Percentiles rank a stretch among this genome's conserved stretches.
These are phyloP conservation scores for Dimocarpus longan DNA, from an alignment of 345 rosid species.

Conservation along the genomic window DNA sequence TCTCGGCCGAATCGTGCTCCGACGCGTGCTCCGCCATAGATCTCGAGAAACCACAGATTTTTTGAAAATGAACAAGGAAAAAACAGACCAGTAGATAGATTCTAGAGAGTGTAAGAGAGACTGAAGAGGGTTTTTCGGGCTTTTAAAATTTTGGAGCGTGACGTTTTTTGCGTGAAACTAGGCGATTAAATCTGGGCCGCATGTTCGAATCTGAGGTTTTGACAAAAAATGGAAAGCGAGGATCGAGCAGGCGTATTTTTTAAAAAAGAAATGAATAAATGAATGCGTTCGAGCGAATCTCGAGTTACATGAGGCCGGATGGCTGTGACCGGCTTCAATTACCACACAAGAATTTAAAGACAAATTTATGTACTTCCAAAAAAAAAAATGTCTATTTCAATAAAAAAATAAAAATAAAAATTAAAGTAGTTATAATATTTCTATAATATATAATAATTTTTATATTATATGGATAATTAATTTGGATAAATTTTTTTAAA, in stretches of 20 bases:
- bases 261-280: background rate
- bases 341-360: too few species aligned
- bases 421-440: too few species aligned
- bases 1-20: slow-evolving; percentile 35
- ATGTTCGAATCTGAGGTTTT: slow-evolving; percentile 29
- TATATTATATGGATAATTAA: too few species aligned
- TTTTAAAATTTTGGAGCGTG: slow-evolving; percentile 3
- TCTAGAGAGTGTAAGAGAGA: background rate
- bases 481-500: too few species aligned
- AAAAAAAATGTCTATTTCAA: too few species aligned
- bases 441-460: too few species aligned
- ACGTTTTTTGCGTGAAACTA: background rate
- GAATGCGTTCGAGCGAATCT: background rate
- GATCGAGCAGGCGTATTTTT: background rate
- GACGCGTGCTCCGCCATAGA: slow-evolving; percentile 47
- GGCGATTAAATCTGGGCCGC: slow-evolving; percentile 31
- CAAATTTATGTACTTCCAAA: too few species aligned
- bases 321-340: background rate
- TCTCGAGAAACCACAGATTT: slow-evolving; percentile 7
- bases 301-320: background rate
- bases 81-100: background rate
- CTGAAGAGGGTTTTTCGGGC: background rate
- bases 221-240: slow-evolving; percentile 16
- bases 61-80: background rate
- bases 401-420: too few species aligned